Base-by-base conservation (phyloP, 106 monocot genomes). In the Acorus gramineus region DNA sequence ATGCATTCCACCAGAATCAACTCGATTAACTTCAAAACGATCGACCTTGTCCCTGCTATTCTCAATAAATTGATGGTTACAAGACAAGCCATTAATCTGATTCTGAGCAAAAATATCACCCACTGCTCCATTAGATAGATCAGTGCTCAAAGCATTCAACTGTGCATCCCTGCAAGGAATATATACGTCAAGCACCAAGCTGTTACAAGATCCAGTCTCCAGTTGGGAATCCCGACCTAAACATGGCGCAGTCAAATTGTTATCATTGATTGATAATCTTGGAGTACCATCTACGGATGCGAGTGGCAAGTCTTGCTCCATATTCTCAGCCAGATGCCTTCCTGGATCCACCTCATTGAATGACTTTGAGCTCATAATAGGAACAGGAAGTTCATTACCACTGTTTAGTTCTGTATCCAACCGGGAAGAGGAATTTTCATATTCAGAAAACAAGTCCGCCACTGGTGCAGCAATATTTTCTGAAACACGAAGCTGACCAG, bases 91-190 rank as follows among this genome's bases (percentile, higher is more conserved):
- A 54, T 67, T 59, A 52, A 48, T 69, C 44, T 66, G 76, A 51
- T 72, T 66, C 44, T 50, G 52, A 47, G 68, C 47, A 55, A 60
- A 52, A 52, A 61, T 47, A 50, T 47, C 8, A 76, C 66, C 69
- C 62, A 66, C 14, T 14, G 12, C 10, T 3, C 57, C 59, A 50
- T n/a, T 5, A 11, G 55, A 50, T 45, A 43, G 46, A 57, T 14
- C 14, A 48, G 2, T 55, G 49, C 7, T 60, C 11, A 46, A 42
- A 3, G 72, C 8, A 67, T 53, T 28, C 56, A 45, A 59, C 6
- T 69, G 63, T 14, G 50, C 64, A 64, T 69, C 42, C 7, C 46
- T 55, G 14, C 47, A 55, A 42, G 52, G 62, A 56, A 52, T 46
- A 6, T 9, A 57, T 44, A 59, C 55, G 7, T 61, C 48, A 59